Evolutionary conservation across 257 asterid genomes (phyloP), one percentile per base, ranked within the genome.

Genomic region (Perilla frutescens): DNA sequence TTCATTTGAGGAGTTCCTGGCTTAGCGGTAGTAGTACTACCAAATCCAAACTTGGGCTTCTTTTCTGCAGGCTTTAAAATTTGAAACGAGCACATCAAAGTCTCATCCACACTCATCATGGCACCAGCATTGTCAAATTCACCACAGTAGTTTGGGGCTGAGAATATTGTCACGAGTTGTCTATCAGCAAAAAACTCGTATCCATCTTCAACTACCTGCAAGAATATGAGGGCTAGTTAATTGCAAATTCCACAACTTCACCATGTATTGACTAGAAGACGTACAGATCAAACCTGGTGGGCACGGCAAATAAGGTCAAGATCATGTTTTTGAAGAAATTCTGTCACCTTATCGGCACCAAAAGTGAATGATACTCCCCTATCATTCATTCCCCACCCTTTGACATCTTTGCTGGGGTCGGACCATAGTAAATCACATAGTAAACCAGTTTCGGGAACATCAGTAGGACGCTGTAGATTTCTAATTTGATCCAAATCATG

Each of bases 71-170:
- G 91, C 81, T 90, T 90, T 69, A 90, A 66, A 66, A 90, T 90
- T 75, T 90, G 96, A 75, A 90, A 90, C 72, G 96, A 88, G 81
- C 96, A 90, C 95, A 87, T 90, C 81, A 90, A 74, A 26, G 88
- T 81, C 73, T 88, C 93, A 6, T 90, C 96, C 63, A 90, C 96
- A 29, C 96, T 88, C 96, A 90, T 90, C 93, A 90, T 82, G 31
- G 92, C 92, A 56, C 96, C 96, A 56, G 92, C 96, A 83, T 90
- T 90, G 81, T 88, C 92, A 66, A 90, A 88, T 75, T 88, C 92
- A 37, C 96, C 93, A 45, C 96, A 90, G 70, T 90, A 90, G 78
- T 90, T 87, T 56, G 93, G 96, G 62, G 96, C 96, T 4, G 96
- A 90, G 77, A 90, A 87, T 83, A 87, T 83, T 1, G 96, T 90